A percentile compares a stretch with the other conserved stretches of the same genome.
Evolutionary conservation across 768 basidiomycete species (phyloP).

Genomic region (Hemileccinum impolitum): DNA sequence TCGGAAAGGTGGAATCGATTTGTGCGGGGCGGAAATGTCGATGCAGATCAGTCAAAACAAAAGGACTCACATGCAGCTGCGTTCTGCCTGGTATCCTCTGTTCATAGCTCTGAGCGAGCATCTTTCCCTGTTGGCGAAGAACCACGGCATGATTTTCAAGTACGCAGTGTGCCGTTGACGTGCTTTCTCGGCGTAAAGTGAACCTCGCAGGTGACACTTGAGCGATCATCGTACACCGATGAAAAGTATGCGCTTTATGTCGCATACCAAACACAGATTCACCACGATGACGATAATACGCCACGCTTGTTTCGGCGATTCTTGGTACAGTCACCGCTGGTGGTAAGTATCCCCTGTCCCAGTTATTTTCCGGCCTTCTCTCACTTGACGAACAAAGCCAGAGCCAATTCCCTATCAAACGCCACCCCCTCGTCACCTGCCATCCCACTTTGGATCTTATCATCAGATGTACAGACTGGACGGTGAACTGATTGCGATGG

Average conservation of each 20-base stretch:
- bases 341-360: conserved; percentile 40
- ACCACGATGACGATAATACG: conserved; percentile 58
- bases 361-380: not conserved
- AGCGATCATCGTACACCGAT: conserved; percentile 67
- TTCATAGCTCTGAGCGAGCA: conserved; percentile 55
- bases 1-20: conserved; percentile 68
- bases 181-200: not conserved
- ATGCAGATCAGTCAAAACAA: conserved; percentile 15
- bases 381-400: conserved; percentile 35
- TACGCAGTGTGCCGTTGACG: conserved; percentile 20
- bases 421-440: conserved; percentile 54
- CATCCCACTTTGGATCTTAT: conserved; percentile 83
- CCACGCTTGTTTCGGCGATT: conserved; percentile 63
- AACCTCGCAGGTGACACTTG: conserved; percentile 58
- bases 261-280: conserved; percentile 76
- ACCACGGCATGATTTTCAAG: conserved; percentile 59
- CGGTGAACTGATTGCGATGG: conserved; percentile 77
- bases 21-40: conserved; percentile 39
- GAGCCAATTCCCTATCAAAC: conserved; percentile 59
- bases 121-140: conserved; percentile 28
- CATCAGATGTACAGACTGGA: conserved; percentile 88
- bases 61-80: conserved; percentile 8
- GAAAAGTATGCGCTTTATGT: conserved; percentile 82
- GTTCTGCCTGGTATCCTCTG: conserved; percentile 43
- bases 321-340: conserved; percentile 73